Evolutionary conservation across 78 protist genomes (phyloP).

Genomic region (Dictyostelium citrinum): DNA sequence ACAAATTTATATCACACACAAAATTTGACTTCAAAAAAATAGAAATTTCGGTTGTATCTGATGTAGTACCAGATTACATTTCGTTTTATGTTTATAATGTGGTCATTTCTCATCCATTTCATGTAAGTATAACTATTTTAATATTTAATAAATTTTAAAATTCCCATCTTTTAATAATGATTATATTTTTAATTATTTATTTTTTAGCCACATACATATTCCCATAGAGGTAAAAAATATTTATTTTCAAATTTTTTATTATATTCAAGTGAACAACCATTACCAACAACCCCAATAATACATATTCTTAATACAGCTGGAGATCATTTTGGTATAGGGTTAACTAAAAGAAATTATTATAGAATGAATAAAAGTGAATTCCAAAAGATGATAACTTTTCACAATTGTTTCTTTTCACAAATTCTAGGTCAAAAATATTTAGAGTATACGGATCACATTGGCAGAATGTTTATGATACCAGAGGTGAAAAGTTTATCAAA

Average conservation of each 20-base stretch:
- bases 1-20: neutral
- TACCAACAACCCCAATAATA: neutral
- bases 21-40: neutral
- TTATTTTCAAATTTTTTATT: neutral
- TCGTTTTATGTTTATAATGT: neutral
- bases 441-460: neutral
- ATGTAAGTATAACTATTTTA: neutral
- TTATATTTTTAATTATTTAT: too few species aligned
- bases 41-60: neutral
- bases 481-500: neutral
- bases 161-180: neutral
- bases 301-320: slow-evolving; percentile 6
- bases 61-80: neutral
- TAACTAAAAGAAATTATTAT: neutral
- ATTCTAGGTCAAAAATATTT: slow-evolving; percentile 14
- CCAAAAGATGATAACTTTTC: slow-evolving; percentile 18
- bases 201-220: neutral
- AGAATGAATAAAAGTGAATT: slow-evolving; percentile 7
- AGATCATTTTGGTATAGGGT: slow-evolving; percentile 25
- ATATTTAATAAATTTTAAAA: neutral
- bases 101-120: neutral
- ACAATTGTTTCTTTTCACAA: neutral
- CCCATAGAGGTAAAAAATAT: neutral
- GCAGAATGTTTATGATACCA: slow-evolving; percentile 12
- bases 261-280: neutral